A percentile compares a stretch with the other conserved stretches of the same genome.
Conservation (phyloP, 2,329 filamentous ascomycete genomes). For the Macrophomina tecta region DNA sequence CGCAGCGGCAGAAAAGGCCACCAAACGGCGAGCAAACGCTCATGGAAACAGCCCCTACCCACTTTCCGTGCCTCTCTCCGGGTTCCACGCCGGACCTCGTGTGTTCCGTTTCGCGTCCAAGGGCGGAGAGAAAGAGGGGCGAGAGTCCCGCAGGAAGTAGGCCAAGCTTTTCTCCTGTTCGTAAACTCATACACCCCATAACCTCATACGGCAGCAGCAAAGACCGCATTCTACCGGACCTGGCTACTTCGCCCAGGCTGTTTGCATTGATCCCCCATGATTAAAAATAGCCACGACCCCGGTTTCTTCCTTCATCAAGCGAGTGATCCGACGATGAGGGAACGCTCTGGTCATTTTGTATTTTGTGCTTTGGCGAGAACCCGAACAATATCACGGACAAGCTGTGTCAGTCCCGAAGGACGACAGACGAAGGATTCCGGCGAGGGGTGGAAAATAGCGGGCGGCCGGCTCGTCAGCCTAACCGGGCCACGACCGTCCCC, state of each 20-base stretch:
- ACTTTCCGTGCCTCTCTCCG: neutral
- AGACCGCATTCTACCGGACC: neutral
- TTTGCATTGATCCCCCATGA: slow-evolving; percentile 8
- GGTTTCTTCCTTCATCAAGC: neutral
- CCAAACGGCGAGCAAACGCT: neutral
- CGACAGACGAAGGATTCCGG: neutral
- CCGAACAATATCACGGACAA: too few species aligned
- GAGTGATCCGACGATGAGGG: neutral
- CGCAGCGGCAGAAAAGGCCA: neutral
- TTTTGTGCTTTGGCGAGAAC: too few species aligned
- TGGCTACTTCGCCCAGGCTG: slow-evolving; percentile 3
- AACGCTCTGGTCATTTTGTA: too few species aligned
- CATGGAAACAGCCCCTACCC: neutral
- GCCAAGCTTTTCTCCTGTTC: slow-evolving; percentile 9
- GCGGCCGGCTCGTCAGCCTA: neutral
- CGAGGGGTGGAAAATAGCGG: neutral
- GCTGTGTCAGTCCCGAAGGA: neutral
- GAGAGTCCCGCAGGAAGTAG: neutral
- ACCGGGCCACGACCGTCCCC: neutral
- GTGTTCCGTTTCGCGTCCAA: too few species aligned
- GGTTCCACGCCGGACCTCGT: too few species aligned
- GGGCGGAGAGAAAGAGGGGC: too few species aligned
- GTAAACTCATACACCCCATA: neutral
- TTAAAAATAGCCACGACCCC: slow-evolving; percentile 6
- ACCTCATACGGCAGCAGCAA: neutral